Conservation (phyloP, 768 basidiomycete genomes). For the Leucosporidium scottii region DNA sequence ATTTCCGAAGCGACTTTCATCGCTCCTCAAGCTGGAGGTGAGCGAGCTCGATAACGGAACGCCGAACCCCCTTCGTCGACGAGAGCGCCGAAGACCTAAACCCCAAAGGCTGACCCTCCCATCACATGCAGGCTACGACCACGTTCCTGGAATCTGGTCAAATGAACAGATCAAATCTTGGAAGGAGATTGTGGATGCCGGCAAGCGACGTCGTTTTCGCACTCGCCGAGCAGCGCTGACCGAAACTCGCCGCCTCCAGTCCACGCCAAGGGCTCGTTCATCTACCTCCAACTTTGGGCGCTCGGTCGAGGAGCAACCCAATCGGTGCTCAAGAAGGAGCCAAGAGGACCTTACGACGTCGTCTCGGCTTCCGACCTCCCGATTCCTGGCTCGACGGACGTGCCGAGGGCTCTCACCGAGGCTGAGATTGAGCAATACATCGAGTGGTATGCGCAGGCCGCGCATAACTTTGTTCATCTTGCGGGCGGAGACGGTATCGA, state of each 20-base stretch:
- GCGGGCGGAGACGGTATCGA: slow-evolving; percentile 68
- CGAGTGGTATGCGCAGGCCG: slow-evolving; percentile 51
- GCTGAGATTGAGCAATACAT: slow-evolving; percentile 46
- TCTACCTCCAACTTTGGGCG: slow-evolving; percentile 58
- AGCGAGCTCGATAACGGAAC: neutral
- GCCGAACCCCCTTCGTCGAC: too few relatives aligned
- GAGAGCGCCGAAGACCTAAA: too few relatives aligned
- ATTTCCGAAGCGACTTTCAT: slow-evolving; percentile 52
- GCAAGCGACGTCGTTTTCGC: too few relatives aligned
- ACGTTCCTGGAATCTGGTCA: slow-evolving; percentile 61
- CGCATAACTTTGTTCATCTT: slow-evolving; percentile 50
- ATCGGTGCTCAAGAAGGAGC: slow-evolving; percentile 30
- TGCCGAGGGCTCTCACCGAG: slow-evolving; percentile 24
- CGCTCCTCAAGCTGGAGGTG: too few relatives aligned
- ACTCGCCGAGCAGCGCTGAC: too few relatives aligned
- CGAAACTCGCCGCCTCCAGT: slow-evolving; percentile 38
- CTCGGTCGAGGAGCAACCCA: slow-evolving; percentile 46
- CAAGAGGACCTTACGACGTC: slow-evolving; percentile 2
- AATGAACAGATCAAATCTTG: slow-evolving; percentile 54
- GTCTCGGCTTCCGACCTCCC: slow-evolving; percentile 23
- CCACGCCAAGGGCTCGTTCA: slow-evolving; percentile 51
- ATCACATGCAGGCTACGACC: slow-evolving; percentile 24
- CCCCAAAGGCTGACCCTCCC: too few relatives aligned
- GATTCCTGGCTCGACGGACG: slow-evolving; percentile 1
- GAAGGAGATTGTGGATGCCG: slow-evolving; percentile 55